Conservation (phyloP, 306 rosid species). For the Cucurbita pepo region DNA sequence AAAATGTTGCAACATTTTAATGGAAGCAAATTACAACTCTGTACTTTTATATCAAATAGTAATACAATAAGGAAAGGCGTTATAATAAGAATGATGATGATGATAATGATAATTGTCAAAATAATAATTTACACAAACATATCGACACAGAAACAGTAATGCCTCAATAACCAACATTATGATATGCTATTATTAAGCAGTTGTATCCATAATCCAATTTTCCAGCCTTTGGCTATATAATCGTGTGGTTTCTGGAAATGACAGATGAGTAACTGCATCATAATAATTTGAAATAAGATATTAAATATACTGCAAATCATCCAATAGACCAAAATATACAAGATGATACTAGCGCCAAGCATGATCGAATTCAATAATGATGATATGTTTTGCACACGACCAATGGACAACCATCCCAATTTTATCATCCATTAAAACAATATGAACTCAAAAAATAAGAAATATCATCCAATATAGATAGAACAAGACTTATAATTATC, state of each 20-base stretch:
- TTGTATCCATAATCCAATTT: background rate
- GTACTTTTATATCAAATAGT: background rate
- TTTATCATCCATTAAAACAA: background rate
- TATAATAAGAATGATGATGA: background rate
- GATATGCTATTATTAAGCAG: background rate
- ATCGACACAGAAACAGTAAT: background rate
- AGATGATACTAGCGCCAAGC: background rate
- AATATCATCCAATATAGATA: background rate
- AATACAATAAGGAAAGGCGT: background rate
- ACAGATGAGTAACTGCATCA: background rate
- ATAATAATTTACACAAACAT: background rate
- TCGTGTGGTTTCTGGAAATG: too few species aligned
- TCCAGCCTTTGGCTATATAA: too few species aligned
- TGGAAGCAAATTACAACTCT: background rate
- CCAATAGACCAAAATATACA: background rate
- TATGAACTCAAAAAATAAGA: background rate
- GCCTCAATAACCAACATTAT: background rate
- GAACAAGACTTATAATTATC: background rate
- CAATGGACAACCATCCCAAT: background rate
- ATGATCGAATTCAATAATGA: background rate
- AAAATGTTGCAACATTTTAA: background rate
- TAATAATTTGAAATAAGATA: background rate
- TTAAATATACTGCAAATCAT: background rate
- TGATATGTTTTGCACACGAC: background rate
- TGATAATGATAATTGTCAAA: background rate